Conservation (phyloP, 139 green algal genomes). For the Gonium pectorale region DNA sequence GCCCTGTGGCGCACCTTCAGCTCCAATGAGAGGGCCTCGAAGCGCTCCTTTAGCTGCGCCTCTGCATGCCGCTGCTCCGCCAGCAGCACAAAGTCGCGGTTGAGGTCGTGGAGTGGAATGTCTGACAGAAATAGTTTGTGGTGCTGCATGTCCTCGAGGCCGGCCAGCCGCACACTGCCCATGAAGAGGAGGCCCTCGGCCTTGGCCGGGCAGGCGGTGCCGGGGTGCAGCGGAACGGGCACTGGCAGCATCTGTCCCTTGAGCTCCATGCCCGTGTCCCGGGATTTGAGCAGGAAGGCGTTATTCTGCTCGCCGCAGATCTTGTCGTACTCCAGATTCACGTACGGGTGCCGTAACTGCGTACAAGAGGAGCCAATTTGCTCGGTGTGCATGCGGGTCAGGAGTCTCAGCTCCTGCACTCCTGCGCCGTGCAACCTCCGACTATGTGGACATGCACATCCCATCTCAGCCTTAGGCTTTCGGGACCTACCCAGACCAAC, state of each 20-base stretch:
- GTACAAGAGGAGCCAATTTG: neutral
- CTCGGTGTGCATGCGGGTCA: no score
- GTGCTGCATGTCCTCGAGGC: constrained; percentile 46
- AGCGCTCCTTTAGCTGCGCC: constrained; percentile 54
- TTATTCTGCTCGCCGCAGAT: constrained; percentile 7
- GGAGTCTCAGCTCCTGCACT: no score
- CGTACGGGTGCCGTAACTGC: constrained; percentile 43
- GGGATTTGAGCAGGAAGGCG: constrained; percentile 34
- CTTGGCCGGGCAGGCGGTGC: neutral
- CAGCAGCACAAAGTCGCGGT: constrained; percentile 51
- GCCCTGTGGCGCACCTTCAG: constrained; percentile 14
- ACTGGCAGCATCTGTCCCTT: constrained; percentile 59
- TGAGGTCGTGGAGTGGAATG: constrained; percentile 54
- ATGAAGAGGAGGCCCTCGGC: constrained; percentile 45
- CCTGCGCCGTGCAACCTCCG: no score
- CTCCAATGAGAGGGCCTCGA: constrained; percentile 50
- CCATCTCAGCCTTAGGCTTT: no score
- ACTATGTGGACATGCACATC: no score
- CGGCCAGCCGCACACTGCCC: constrained; percentile 14
- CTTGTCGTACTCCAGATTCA: constrained; percentile 29
- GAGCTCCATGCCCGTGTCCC: constrained; percentile 35
- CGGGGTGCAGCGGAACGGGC: neutral
- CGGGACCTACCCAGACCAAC: no score
- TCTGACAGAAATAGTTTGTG: constrained; percentile 46
- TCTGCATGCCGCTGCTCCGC: constrained; percentile 55